These are phyloP conservation scores for Fraxinus americana DNA, from an alignment of 257 asterid genomes.

Conservation along the genomic window DNA sequence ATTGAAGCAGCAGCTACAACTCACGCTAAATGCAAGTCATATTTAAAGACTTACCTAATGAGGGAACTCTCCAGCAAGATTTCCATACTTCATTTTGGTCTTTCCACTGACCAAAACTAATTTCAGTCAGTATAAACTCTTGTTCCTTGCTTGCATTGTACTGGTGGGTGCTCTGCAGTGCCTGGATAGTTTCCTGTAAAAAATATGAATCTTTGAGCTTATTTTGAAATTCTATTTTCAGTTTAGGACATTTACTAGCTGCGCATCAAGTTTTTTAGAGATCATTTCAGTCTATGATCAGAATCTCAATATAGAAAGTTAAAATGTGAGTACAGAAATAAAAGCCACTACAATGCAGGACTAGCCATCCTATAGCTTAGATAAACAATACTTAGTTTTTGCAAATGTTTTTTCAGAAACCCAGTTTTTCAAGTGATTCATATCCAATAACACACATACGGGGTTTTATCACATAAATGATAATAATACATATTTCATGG, in stretches of 20 bases:
- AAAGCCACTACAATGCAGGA: neutral
- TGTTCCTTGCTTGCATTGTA: slow-evolving; percentile 32
- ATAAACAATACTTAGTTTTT: neutral
- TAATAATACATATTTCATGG: neutral
- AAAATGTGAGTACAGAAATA: neutral
- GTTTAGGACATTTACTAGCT: neutral
- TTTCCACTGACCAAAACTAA: slow-evolving; percentile 33
- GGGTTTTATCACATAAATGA: neutral
- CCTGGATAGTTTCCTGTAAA: slow-evolving; percentile 38
- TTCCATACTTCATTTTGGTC: slow-evolving; percentile 26
- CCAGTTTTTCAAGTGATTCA: neutral
- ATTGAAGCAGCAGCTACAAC: neutral
- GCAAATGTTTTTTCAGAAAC: neutral
- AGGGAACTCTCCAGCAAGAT: slow-evolving; percentile 55
- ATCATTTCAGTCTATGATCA: neutral
- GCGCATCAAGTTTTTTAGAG: neutral
- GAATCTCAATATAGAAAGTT: neutral
- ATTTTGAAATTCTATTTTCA: neutral
- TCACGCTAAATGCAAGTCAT: neutral
- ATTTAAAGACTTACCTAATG: slow-evolving; percentile 33
- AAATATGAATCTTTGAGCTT: neutral
- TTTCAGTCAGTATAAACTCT: slow-evolving; percentile 24
- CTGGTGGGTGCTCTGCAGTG: slow-evolving; percentile 11
- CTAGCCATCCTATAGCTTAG: neutral
- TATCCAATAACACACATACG: neutral